Conservation (phyloP, 1,284 basidiomycete genomes). For the Boletus semigastroideus region DNA sequence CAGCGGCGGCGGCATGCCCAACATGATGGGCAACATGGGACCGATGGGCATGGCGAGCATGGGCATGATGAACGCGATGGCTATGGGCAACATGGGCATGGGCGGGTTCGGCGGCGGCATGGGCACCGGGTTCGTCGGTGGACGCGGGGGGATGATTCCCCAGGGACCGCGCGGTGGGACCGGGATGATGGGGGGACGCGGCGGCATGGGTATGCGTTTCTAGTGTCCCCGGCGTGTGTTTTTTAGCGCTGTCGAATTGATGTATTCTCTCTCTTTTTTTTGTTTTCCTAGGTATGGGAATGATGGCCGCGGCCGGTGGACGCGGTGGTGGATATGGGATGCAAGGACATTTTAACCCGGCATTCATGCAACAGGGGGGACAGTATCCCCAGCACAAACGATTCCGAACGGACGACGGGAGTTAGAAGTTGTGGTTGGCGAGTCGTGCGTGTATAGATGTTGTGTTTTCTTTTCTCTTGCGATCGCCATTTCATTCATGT, state of each 20-base stretch:
- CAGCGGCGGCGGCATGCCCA: slow-evolving; percentile 35
- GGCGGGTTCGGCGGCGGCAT: slow-evolving; percentile 43
- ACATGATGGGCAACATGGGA: slow-evolving; percentile 46
- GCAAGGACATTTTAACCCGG: slow-evolving; percentile 70
- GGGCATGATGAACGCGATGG: slow-evolving; percentile 37
- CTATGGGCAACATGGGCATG: slow-evolving; percentile 50
- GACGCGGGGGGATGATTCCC: slow-evolving; percentile 60
- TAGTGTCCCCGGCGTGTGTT: slow-evolving; percentile 42
- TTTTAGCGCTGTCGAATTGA: slow-evolving; percentile 38
- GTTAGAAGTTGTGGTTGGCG: slow-evolving; percentile 18
- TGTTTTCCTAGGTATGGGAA: slow-evolving; percentile 47
- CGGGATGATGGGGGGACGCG: slow-evolving; percentile 46
- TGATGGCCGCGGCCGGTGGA: slow-evolving; percentile 45
- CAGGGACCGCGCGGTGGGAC: slow-evolving; percentile 49
- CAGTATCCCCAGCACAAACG: slow-evolving; percentile 50
- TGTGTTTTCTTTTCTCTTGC: too few species aligned
- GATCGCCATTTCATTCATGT: too few species aligned
- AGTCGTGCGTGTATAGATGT: too few species aligned
- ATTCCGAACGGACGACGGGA: slow-evolving; percentile 48
- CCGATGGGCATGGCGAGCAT: slow-evolving; percentile 38
- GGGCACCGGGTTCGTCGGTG: slow-evolving; percentile 38
- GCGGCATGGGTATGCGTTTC: slow-evolving; percentile 72
- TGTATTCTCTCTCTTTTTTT: slow-evolving; percentile 28
- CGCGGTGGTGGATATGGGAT: slow-evolving; percentile 45
- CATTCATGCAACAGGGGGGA: slow-evolving; percentile 57